Conservation (phyloP, 768 basidiomycete genomes). For the Suillus occidentalis region DNA sequence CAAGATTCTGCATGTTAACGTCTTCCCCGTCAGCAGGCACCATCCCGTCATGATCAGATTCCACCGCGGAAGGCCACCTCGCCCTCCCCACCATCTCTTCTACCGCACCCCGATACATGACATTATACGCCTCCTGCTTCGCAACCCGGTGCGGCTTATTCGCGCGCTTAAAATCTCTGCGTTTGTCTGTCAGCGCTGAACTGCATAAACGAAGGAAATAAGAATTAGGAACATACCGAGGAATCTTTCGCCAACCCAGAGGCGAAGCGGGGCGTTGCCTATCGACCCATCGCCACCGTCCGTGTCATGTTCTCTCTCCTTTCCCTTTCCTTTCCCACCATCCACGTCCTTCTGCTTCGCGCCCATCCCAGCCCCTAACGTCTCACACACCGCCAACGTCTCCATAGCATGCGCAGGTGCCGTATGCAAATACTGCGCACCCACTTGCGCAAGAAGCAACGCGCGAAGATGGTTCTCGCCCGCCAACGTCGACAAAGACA, state of each 20-base stretch:
- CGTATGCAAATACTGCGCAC: slow-evolving; percentile 72
- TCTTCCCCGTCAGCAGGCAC: not conserved
- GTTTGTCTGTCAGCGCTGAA: not conserved
- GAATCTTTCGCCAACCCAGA: slow-evolving; percentile 74
- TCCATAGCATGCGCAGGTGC: slow-evolving; percentile 64
- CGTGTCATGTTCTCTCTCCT: not conserved
- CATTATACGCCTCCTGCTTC: slow-evolving; percentile 50
- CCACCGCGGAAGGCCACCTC: not conserved
- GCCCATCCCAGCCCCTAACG: slow-evolving; percentile 70
- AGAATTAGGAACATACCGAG: slow-evolving; percentile 49
- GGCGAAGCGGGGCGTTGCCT: slow-evolving; percentile 63
- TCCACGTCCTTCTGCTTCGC: slow-evolving; percentile 27
- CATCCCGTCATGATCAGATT: not conserved
- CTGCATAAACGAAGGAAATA: not conserved
- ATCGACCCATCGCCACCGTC: slow-evolving; percentile 31
- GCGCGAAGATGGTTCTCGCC: slow-evolving; percentile 76
- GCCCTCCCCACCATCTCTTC: slow-evolving; percentile 11
- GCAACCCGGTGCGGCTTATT: slow-evolving; percentile 49
- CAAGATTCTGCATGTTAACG: not conserved
- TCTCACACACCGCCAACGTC: slow-evolving; percentile 67
- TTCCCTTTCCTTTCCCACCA: slow-evolving; percentile 7
- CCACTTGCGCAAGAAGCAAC: slow-evolving; percentile 62
- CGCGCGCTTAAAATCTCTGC: slow-evolving; percentile 59
- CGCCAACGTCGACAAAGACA: slow-evolving; percentile 54
- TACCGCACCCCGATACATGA: slow-evolving; percentile 25